Evolutionary conservation across 306 rosid genomes (phyloP).

Genomic region (Acmispon strigosus): DNA sequence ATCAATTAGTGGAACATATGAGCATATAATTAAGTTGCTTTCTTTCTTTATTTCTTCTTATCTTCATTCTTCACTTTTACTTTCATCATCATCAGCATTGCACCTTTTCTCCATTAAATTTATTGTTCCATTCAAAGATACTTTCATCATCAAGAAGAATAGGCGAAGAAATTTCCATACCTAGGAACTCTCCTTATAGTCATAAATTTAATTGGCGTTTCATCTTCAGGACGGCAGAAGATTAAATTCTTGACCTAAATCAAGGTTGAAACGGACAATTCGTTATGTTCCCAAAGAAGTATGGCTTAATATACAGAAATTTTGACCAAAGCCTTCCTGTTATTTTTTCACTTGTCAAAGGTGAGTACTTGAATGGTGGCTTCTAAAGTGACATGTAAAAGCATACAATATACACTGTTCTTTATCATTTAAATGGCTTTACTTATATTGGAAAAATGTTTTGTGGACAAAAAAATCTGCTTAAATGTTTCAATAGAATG

Average conservation of each 20-base stretch:
- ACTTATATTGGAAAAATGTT: not conserved
- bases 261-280: not conserved
- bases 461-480: not conserved
- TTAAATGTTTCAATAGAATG: not conserved
- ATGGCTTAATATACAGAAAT: not conserved
- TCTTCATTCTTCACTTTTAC: not conserved
- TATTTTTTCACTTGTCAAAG: not conserved
- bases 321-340: not conserved
- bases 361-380: not conserved
- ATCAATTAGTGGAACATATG: not conserved
- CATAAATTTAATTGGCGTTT: slow-evolving; percentile 48
- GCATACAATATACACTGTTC: not conserved
- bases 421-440: not conserved
- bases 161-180: slow-evolving; percentile 22
- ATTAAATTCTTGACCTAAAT: slow-evolving; percentile 59
- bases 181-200: slow-evolving; percentile 57
- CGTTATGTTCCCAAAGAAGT: not conserved
- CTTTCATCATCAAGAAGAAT: not conserved
- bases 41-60: not conserved
- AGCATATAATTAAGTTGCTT: not conserved
- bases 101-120: not conserved
- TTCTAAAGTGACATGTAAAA: not conserved
- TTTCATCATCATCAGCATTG: not conserved
- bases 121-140: not conserved
- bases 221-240: slow-evolving; percentile 57